Conservation (phyloP, 1,139 yeast species). For the Wickerhamomyces sp. region DNA sequence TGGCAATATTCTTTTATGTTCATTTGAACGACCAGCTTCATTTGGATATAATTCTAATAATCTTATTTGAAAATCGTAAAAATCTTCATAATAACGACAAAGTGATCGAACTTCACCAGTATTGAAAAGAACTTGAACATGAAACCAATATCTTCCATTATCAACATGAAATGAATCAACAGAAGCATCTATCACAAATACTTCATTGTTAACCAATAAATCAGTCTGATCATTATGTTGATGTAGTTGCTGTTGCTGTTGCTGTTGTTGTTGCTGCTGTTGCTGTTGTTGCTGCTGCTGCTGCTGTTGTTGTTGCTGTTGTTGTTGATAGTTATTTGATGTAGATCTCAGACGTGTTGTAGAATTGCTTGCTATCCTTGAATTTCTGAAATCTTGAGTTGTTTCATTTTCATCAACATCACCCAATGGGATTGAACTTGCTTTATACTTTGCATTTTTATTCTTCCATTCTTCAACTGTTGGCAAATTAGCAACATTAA, state of each 20-base stretch:
- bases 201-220: conserved; percentile 2
- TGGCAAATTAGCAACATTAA: conserved; percentile 68
- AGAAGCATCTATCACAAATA: conserved; percentile 48
- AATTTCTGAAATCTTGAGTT: conserved; percentile 3
- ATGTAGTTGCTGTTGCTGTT: not conserved
- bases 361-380: conserved; percentile 3
- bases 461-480: conserved; percentile 95
- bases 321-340: not conserved
- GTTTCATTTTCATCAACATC: conserved; percentile 26
- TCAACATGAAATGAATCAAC: conserved; percentile 81
- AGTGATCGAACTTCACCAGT: conserved; percentile 67
- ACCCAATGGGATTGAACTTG: conserved; percentile 73
- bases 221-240: not conserved
- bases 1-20: conserved; percentile 72
- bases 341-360: conserved; percentile 6
- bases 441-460: conserved; percentile 87
- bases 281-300: conserved; percentile 3
- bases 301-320: conserved; percentile 9
- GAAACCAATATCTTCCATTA: conserved; percentile 87
- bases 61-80: conserved; percentile 87
- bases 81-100: conserved; percentile 92
- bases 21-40: conserved; percentile 76
- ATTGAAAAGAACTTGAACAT: conserved; percentile 63
- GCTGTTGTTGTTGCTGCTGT: conserved; percentile 8
- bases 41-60: conserved; percentile 80